Evolutionary conservation across 2,329 filamentous ascomycete species (phyloP).

Genomic region (Dactylellina cionopaga): DNA sequence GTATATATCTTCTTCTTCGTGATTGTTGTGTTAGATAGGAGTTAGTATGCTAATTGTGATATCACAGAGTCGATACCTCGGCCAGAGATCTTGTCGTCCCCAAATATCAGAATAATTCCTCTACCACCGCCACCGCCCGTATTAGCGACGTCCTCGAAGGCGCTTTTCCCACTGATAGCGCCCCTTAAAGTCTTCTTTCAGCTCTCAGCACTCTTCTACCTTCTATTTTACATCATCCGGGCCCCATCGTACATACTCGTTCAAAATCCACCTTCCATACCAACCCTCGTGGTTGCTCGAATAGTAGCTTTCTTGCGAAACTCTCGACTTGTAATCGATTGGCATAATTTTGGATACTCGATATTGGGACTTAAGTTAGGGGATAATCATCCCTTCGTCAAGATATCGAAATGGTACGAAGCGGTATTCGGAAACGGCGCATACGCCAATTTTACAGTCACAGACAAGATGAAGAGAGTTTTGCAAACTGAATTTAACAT

Average conservation of each 20-base stretch:
- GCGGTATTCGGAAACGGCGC: slow-evolving; percentile 74
- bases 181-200: slow-evolving; percentile 90
- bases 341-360: slow-evolving; percentile 98
- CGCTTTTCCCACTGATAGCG: slow-evolving; percentile 80
- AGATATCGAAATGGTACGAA: slow-evolving; percentile 81
- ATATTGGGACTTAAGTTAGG: slow-evolving; percentile 79
- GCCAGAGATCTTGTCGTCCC: slow-evolving; percentile 76
- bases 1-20: slow-evolving; percentile 63
- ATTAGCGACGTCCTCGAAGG: slow-evolving; percentile 73
- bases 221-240: slow-evolving; percentile 75
- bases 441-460: slow-evolving; percentile 83
- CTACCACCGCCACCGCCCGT: slow-evolving; percentile 74
- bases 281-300: slow-evolving; percentile 80
- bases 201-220: slow-evolving; percentile 74
- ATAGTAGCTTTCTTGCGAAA: slow-evolving; percentile 79
- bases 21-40: background rate
- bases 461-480: slow-evolving; percentile 76
- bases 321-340: slow-evolving; percentile 87
- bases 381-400: slow-evolving; percentile 74
- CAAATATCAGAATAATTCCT: slow-evolving; percentile 75
- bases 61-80: slow-evolving; percentile 86
- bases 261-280: slow-evolving; percentile 93
- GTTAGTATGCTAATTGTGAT: too few species aligned
- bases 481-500: slow-evolving; percentile 46
- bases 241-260: slow-evolving; percentile 64